Evolutionary conservation across 2,329 filamentous ascomycete genomes (phyloP), one percentile per base, ranked within the genome.

Genomic region (Diplodia mutila): DNA sequence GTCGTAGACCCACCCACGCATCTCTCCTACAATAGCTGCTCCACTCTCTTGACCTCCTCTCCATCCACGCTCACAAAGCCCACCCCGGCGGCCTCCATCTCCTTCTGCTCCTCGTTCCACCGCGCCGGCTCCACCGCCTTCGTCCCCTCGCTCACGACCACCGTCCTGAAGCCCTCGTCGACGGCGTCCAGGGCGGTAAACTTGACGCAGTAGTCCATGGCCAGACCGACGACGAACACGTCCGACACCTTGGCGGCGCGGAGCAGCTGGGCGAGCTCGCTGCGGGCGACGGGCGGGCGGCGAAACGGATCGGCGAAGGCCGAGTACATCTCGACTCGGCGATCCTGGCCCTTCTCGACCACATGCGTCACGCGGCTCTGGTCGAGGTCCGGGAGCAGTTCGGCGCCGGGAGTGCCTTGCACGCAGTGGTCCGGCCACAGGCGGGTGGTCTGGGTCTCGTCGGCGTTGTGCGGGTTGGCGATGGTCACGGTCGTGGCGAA

Each of bases 341-440:
- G 77, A 75, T 93, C 85, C 75, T 84, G 86, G 12, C 95, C 95
- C 82, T 99, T 99, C 72, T 91, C 86, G 16, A 97, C 80, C 32
- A 93, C 82, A 16, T 75, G 68, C 61, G 92, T 82, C 32, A 68
- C 11, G n/a, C 21, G 16, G 16, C 27, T 42, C 12, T 16, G 21
- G 27, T 34, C 42, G 1, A 98, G 84, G 75, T 93, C 93, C 0
- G 89, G 85, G 7, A 95, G 84, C 25, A 98, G 83, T 61, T 88
- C 85, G 0, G 91, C 89, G 12, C 95, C 95, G 0, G 83, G 78
- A 0, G 91, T 92, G 53, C 83, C 83, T 74, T 92, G 90, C 9
- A 98, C 86, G 80, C 95, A 98, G 81, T 99, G 95, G 25, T 87
- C 87, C 0, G 95, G 95, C 95, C 95, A 99, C 11, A 99, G 85